These are phyloP conservation scores for Chaetomiaceae sp. DNA, from an alignment of 2,329 filamentous ascomycete species.

Conservation along the genomic window DNA sequence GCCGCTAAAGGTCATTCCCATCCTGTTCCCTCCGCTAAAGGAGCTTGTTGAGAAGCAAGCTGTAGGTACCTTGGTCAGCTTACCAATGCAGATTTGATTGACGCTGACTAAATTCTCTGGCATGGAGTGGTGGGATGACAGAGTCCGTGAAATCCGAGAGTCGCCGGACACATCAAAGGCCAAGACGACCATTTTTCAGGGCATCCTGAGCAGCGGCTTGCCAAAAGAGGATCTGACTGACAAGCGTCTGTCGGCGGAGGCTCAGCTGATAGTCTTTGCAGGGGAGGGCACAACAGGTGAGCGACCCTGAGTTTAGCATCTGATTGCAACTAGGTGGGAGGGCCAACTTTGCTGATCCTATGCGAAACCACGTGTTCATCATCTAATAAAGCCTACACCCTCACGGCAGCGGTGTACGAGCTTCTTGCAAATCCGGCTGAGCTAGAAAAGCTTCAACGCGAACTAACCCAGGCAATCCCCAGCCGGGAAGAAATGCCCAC, in stretches of 20 bases:
- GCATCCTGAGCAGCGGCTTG: constrained; percentile 25
- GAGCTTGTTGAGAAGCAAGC: not conserved
- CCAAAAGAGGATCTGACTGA: constrained; percentile 25
- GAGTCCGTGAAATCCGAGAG: constrained; percentile 18
- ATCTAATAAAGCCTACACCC: constrained; percentile 21
- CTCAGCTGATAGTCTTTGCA: constrained; percentile 24
- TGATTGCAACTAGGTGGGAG: not conserved
- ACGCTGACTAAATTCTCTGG: not conserved
- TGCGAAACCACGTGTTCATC: no score
- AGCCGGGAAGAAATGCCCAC: constrained; percentile 10
- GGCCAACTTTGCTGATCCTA: not conserved
- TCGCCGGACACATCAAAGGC: constrained; percentile 22
- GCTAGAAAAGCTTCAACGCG: constrained; percentile 8
- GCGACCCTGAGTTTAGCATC: not conserved
- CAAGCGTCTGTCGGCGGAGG: constrained; percentile 25
- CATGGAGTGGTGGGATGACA: constrained; percentile 14
- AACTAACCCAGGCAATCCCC: constrained; percentile 18
- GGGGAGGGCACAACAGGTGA: constrained; percentile 22
- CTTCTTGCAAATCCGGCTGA: constrained; percentile 19
- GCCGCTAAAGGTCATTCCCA: no score
- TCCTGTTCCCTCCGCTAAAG: no score
- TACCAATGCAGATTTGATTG: not conserved
- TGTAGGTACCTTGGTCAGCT: no score
- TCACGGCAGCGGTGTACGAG: constrained; percentile 21
- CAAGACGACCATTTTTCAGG: constrained; percentile 25